phyloP scores from a whole-genome alignment of 2,329 filamentous ascomycete genomes.

The Cadophora gregata region DNA sequence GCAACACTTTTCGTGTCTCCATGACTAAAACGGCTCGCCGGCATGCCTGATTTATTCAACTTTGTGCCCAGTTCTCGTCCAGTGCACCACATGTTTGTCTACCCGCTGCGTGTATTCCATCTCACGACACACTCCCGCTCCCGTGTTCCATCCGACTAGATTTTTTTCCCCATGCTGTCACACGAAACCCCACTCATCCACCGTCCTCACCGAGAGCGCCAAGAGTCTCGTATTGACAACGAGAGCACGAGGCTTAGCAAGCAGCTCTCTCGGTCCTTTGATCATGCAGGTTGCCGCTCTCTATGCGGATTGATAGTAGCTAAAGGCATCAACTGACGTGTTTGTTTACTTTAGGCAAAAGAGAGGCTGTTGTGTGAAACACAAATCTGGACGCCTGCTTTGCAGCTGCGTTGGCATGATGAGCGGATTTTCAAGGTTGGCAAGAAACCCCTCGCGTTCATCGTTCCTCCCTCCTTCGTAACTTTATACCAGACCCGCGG shows the following conservation, averaged over 20 bases:
- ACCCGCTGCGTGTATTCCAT: background rate
- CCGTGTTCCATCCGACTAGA: background rate
- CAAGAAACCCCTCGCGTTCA: background rate
- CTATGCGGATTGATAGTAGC: background rate
- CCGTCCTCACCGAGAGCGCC: background rate
- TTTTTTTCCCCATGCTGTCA: background rate
- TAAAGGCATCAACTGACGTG: background rate
- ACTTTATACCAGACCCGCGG: background rate
- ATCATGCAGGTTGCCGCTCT: background rate
- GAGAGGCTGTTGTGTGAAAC: constrained; percentile 3
- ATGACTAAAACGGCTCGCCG: too few species aligned
- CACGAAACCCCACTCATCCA: constrained; percentile 1
- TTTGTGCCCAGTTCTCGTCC: background rate
- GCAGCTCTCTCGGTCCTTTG: background rate
- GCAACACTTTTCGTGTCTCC: too few species aligned
- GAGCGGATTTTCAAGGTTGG: background rate
- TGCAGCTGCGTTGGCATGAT: background rate
- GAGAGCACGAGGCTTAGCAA: constrained; percentile 9
- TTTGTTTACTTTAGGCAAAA: background rate
- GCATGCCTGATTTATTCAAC: too few species aligned
- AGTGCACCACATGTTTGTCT: background rate
- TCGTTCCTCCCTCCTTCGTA: background rate
- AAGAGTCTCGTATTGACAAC: background rate
- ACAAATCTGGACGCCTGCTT: background rate
- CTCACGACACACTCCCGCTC: background rate